Percentiles rank a stretch among this genome's conserved stretches.
phyloP scores from a whole-genome alignment of 1,284 basidiomycete species.

The Pseudozyma tsukubaensis region DNA sequence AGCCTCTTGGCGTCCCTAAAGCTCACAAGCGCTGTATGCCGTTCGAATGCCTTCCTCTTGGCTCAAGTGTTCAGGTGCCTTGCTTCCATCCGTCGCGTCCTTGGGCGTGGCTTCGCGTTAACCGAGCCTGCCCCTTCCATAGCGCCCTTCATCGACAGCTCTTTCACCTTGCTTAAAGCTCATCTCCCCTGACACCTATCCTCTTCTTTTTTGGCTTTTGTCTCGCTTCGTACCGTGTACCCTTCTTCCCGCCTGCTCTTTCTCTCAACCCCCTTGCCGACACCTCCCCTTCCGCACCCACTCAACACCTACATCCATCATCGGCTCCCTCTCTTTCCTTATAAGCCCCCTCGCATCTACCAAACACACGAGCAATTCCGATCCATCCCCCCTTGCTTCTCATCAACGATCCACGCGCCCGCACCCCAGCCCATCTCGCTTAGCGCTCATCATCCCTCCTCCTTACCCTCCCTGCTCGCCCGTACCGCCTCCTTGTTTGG shows the following conservation, averaged over 20 bases:
- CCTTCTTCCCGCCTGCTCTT: slow-evolving; percentile 12
- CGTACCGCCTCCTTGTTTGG: slow-evolving; percentile 26
- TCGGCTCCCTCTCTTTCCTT: slow-evolving; percentile 26
- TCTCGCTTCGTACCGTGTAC: slow-evolving; percentile 9
- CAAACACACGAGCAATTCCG: slow-evolving; percentile 45
- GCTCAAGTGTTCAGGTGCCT: neutral
- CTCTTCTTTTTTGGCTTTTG: slow-evolving; percentile 22
- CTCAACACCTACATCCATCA: slow-evolving; percentile 13
- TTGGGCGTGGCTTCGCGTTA: slow-evolving; percentile 11
- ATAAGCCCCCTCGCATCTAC: slow-evolving; percentile 49
- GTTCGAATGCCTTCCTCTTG: slow-evolving; percentile 25
- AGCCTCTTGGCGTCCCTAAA: slow-evolving; percentile 13
- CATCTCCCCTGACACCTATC: neutral
- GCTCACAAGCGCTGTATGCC: slow-evolving; percentile 12
- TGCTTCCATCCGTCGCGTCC: slow-evolving; percentile 3
- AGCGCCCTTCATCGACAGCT: slow-evolving; percentile 25
- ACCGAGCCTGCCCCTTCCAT: slow-evolving; percentile 28
- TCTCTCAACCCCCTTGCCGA: slow-evolving; percentile 32
- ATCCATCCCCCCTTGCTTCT: slow-evolving; percentile 40
- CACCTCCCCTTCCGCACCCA: slow-evolving; percentile 31
- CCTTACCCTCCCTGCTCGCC: slow-evolving; percentile 9
- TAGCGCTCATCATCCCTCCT: slow-evolving; percentile 5
- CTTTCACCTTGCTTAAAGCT: slow-evolving; percentile 19
- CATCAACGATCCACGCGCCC: slow-evolving; percentile 35
- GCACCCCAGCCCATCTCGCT: slow-evolving; percentile 34